These are phyloP conservation scores for Euphorbia tirucalli DNA, from an alignment of 345 rosid species.

Conservation along the genomic window DNA sequence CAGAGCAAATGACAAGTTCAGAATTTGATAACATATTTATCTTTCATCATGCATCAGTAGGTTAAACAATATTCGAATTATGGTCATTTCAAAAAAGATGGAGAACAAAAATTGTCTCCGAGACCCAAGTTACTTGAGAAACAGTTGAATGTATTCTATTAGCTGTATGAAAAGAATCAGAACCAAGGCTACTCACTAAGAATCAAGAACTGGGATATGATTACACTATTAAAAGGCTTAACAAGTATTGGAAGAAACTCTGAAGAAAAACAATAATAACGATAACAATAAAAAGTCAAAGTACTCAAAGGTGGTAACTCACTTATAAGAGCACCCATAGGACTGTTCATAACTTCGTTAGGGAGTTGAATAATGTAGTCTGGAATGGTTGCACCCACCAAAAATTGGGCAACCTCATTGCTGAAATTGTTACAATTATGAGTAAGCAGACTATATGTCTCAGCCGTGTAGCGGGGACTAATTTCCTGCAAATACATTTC, in stretches of 20 bases:
- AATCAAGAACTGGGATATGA: neutral
- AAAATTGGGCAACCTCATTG: conserved; percentile 86
- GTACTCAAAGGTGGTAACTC: conserved; percentile 30
- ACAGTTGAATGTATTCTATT: neutral
- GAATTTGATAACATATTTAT: neutral
- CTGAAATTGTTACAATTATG: conserved; percentile 96
- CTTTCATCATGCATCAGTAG: neutral
- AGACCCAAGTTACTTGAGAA: neutral
- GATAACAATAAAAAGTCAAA: neutral
- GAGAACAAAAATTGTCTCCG: neutral
- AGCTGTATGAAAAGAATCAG: neutral
- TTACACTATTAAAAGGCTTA: neutral
- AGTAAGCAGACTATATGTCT: conserved; percentile 66
- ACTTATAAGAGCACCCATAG: conserved; percentile 88
- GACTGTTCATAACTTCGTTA: conserved; percentile 81
- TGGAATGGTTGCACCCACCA: conserved; percentile 77
- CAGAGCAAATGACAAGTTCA: neutral
- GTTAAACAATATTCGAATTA: neutral
- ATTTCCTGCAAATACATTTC: conserved; percentile 86
- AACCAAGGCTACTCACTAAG: neutral
- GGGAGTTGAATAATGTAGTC: conserved; percentile 88
- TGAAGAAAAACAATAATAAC: neutral
- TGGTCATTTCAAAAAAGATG: neutral
- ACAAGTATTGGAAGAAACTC: neutral
- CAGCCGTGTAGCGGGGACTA: conserved; percentile 81